Base-by-base conservation (phyloP, 2,329 filamentous ascomycete genomes). In the Fusarium subtropicale region DNA sequence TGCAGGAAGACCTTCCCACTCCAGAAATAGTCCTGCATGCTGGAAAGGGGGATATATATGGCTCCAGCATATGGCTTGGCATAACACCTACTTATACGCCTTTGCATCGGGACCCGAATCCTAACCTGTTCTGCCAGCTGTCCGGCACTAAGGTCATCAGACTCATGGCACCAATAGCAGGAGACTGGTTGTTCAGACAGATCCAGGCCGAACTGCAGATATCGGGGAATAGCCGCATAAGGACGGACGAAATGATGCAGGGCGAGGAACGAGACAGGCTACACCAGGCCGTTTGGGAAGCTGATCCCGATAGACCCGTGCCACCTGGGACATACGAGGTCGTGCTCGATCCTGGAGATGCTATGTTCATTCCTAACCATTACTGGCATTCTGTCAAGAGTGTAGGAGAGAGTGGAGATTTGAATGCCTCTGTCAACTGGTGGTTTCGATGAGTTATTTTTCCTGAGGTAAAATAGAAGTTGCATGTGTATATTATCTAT, bases 161-260 rank as follows among this genome's bases (percentile, higher is more conserved):
- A n/a, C 77, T 97, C 15, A 84, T 95, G 60, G 81, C 84, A 7
- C 93, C 94, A 0, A 75, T 79, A 0, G 75, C 83, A 5, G 96
- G 96, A 1, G 81, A 86, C 47, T 79, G 74, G 1, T 76, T 97
- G 3, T 97, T 94, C 76, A 82, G 76, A 12, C 56, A 78, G 3
- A 83, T 88, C 1, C 84, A 85, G 73, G 71, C 18, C 66, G 75
- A 56, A 76, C 87, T 18, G 24, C 78, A 79, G 2, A 71, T 72
- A 41, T 69, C 72, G 5, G 81, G 78, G 5, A 85, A 78, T 57
- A 80, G 84, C 16, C 80, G 82, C 20, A 82, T 97, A 70, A 86
- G 94, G 59, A 92, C 92, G 0, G 85, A 90, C 13, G 94, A 97
- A 76, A 97, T 98, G 94, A 97, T 98, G 94, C 84, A 90, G 53